These are phyloP conservation scores for Mucor irregularis DNA, from an alignment of 371 early-diverging fungal species.

Conservation along the genomic window DNA sequence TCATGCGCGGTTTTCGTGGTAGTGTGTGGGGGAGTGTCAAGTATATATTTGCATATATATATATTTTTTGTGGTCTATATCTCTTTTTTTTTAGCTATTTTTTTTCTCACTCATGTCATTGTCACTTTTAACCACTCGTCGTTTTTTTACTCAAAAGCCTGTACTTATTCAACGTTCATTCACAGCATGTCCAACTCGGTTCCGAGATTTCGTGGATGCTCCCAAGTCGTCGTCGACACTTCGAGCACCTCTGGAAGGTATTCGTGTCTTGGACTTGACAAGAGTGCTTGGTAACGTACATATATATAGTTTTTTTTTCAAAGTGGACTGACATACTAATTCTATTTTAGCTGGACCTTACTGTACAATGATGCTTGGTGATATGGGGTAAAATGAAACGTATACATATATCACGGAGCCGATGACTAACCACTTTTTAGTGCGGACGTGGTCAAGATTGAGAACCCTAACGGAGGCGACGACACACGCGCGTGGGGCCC, in stretches of 20 bases:
- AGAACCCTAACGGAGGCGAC: slow-evolving; percentile 79
- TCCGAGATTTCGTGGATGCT: slow-evolving; percentile 10
- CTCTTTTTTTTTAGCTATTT: neutral
- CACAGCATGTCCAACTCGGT: neutral
- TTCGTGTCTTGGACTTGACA: slow-evolving; percentile 82
- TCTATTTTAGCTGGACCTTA: slow-evolving; percentile 66
- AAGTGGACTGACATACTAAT: neutral
- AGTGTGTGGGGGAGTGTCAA: too few relatives aligned
- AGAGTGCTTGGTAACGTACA: slow-evolving; percentile 66
- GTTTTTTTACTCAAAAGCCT: slow-evolving; percentile 2
- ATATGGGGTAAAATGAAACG: slow-evolving; percentile 66
- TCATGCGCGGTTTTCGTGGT: too few relatives aligned
- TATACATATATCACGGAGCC: neutral
- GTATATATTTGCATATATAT: too few relatives aligned
- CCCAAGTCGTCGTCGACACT: neutral
- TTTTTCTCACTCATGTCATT: neutral
- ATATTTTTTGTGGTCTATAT: neutral
- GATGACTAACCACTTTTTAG: slow-evolving; percentile 27
- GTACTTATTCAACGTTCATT: slow-evolving; percentile 10
- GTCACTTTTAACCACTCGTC: neutral
- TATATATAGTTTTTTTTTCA: slow-evolving; percentile 13
- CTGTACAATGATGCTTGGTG: slow-evolving; percentile 88
- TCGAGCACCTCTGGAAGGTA: slow-evolving; percentile 65
- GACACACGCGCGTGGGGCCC: slow-evolving; percentile 91
- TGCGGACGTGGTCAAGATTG: slow-evolving; percentile 91